These are phyloP conservation scores for Suillus subalutaceus DNA, from an alignment of 768 basidiomycete genomes.

Conservation along the genomic window DNA sequence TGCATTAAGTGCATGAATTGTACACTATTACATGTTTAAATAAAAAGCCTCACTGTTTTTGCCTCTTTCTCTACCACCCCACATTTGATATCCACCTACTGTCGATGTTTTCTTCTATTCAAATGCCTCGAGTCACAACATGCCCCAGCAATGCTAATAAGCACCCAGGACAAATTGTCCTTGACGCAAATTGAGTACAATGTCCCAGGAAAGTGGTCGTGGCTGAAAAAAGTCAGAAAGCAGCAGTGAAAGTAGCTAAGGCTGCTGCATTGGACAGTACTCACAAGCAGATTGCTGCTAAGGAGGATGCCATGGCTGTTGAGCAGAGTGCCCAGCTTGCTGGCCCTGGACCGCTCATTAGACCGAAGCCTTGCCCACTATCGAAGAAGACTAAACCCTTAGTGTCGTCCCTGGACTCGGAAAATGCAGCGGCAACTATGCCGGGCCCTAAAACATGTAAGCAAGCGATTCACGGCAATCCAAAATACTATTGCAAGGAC, in stretches of 20 bases:
- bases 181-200: neutral
- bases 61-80: neutral
- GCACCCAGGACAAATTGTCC: neutral
- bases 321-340: neutral
- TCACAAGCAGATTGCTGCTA: neutral
- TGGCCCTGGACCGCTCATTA: neutral
- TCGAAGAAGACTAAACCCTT: neutral
- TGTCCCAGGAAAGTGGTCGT: neutral
- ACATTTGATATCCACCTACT: too few relatives aligned
- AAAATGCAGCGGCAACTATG: neutral
- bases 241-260: neutral
- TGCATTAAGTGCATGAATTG: neutral
- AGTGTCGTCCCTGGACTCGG: too few relatives aligned
- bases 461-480: neutral
- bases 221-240: neutral
- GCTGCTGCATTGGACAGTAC: neutral
- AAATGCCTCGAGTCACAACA: neutral
- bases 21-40: neutral
- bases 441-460: neutral
- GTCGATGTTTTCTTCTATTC: too few relatives aligned
- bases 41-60: neutral
- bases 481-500: neutral
- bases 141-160: neutral
- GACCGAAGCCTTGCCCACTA: neutral
- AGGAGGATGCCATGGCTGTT: neutral